Conservation (phyloP, 768 basidiomycete species). For the Panaeolus cyanescens region DNA sequence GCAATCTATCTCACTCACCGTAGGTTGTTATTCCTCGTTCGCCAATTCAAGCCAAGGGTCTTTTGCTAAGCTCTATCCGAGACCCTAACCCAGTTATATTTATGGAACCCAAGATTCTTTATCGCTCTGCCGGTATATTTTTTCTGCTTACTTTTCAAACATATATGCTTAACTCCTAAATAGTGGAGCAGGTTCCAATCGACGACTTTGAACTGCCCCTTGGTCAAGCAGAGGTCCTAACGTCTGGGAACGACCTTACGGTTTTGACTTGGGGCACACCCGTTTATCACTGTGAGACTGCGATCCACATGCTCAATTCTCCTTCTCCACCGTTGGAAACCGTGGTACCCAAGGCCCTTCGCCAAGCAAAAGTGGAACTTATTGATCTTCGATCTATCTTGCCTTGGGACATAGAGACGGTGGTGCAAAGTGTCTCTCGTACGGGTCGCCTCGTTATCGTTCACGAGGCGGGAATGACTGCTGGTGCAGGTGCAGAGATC, state of each 20-base stretch:
- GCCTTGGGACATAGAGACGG: constrained; percentile 84
- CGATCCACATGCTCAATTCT: constrained; percentile 68
- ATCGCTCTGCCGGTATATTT: constrained; percentile 75
- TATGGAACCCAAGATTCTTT: constrained; percentile 94
- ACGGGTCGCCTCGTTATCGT: constrained; percentile 88
- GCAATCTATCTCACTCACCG: constrained; percentile 1
- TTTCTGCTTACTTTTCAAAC: not conserved
- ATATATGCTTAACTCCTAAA: not conserved
- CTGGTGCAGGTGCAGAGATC: constrained; percentile 89
- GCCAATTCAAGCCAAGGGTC: constrained; percentile 93
- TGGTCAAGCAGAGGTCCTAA: constrained; percentile 75
- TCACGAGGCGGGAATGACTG: constrained; percentile 88
- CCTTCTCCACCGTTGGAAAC: constrained; percentile 65
- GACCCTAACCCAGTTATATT: constrained; percentile 95
- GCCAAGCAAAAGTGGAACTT: constrained; percentile 77
- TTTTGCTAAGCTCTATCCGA: constrained; percentile 82
- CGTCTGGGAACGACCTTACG: constrained; percentile 81
- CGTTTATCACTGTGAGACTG: constrained; percentile 85
- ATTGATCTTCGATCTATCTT: constrained; percentile 90
- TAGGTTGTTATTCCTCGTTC: constrained; percentile 91
- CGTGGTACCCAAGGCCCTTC: constrained; percentile 65
- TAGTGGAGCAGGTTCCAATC: constrained; percentile 90
- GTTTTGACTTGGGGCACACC: constrained; percentile 94
- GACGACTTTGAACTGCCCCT: constrained; percentile 88
- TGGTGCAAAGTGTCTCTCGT: constrained; percentile 80